phyloP scores from a whole-genome alignment of 768 basidiomycete genomes.

The Lactifluus subvellereus region DNA sequence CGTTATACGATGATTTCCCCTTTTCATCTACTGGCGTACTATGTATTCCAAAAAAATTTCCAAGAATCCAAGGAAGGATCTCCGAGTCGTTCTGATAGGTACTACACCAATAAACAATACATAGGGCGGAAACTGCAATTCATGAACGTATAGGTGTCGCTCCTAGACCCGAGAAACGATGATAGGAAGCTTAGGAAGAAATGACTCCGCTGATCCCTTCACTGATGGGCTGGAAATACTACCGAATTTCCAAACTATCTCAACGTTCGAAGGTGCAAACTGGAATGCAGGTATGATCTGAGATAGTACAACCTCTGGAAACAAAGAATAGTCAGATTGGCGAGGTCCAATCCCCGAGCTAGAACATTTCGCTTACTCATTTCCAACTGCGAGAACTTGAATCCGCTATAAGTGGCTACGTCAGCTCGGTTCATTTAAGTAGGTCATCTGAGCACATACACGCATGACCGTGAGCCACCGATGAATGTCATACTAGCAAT shows the following conservation, averaged over 20 bases:
- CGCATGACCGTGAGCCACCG: slow-evolving; percentile 1
- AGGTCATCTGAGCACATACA: neutral
- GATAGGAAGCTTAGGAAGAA: too few relatives aligned
- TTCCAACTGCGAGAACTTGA: slow-evolving; percentile 5
- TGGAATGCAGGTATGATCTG: neutral
- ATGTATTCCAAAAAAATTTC: too few relatives aligned
- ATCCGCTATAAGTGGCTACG: neutral
- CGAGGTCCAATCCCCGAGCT: neutral
- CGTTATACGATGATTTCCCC: too few relatives aligned
- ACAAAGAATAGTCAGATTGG: neutral
- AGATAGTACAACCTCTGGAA: neutral
- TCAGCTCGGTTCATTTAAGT: neutral
- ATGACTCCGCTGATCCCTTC: too few relatives aligned
- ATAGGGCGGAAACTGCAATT: too few relatives aligned
- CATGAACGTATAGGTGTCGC: neutral
- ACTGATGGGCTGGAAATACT: too few relatives aligned
- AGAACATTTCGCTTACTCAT: neutral
- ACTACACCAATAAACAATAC: too few relatives aligned
- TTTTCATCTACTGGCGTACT: too few relatives aligned
- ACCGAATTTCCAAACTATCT: neutral
- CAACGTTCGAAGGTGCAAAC: neutral
- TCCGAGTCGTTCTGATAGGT: too few relatives aligned
- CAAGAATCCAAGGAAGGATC: too few relatives aligned
- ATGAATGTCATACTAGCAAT: slow-evolving; percentile 6
- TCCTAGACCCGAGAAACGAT: too few relatives aligned